Percentiles rank a stretch among this genome's conserved stretches.
These are phyloP conservation scores for Diaporthe sp. DNA, from an alignment of 2,329 filamentous ascomycete genomes.

Conservation along the genomic window DNA sequence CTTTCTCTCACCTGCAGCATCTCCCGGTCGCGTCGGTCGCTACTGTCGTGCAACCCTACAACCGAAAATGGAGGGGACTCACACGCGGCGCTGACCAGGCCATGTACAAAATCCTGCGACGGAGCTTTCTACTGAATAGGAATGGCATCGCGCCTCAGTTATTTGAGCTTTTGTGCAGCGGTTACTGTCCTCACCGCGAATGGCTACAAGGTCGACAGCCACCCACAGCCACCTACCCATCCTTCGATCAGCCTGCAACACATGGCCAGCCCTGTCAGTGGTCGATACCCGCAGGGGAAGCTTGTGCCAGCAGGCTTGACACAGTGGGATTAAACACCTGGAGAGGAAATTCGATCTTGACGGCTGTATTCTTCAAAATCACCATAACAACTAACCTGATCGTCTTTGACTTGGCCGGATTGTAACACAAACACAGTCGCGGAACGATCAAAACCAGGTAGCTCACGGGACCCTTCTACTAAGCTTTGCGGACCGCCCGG, in stretches of 20 bases:
- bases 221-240: background rate
- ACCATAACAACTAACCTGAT: background rate
- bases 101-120: slow-evolving; percentile 6
- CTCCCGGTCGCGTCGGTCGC: slow-evolving; percentile 29
- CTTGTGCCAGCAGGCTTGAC: background rate
- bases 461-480: slow-evolving; percentile 22
- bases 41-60: slow-evolving; percentile 33
- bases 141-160: background rate
- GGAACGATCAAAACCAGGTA: slow-evolving; percentile 1
- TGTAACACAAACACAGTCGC: slow-evolving; percentile 8
- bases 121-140: slow-evolving; percentile 20
- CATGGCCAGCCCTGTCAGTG: background rate
- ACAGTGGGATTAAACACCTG: background rate
- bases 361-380: background rate
- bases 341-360: background rate
- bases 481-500: slow-evolving; percentile 36
- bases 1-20: slow-evolving; percentile 30
- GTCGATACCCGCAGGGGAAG: slow-evolving; percentile 2
- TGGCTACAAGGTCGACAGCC: background rate
- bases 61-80: background rate
- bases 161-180: background rate
- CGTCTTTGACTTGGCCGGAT: slow-evolving; percentile 5
- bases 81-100: background rate
- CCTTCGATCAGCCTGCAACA: background rate
- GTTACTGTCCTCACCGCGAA: background rate